These are phyloP conservation scores for Syzygium jambos DNA, from an alignment of 345 rosid species.

Conservation along the genomic window DNA sequence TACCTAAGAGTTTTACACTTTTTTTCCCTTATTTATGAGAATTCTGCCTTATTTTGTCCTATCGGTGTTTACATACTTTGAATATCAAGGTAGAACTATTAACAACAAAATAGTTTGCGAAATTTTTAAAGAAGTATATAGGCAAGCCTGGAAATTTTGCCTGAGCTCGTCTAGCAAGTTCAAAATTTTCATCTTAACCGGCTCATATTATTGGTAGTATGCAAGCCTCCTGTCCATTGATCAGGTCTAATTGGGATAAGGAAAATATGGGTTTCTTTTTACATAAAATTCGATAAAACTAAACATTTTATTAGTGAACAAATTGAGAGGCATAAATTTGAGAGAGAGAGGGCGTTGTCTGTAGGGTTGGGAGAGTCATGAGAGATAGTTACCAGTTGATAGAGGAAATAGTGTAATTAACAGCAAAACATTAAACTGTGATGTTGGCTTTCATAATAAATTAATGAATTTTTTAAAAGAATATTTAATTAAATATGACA, in stretches of 20 bases:
- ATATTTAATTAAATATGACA: background rate
- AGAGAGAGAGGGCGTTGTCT: too few species aligned
- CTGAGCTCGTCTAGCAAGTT: background rate
- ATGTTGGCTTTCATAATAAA: too few species aligned
- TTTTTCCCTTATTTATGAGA: background rate
- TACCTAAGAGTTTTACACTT: background rate
- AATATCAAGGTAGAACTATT: background rate
- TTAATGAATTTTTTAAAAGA: background rate
- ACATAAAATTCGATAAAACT: too few species aligned
- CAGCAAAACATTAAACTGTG: too few species aligned
- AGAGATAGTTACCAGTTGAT: too few species aligned
- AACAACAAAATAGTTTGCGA: background rate
- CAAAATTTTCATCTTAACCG: background rate
- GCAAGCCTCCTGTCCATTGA: background rate
- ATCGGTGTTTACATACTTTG: background rate
- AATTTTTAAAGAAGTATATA: background rate
- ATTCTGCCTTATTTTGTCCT: background rate
- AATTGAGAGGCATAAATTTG: too few species aligned
- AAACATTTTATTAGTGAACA: too few species aligned
- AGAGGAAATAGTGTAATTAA: too few species aligned
- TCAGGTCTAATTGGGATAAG: background rate
- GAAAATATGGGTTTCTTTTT: too few species aligned
- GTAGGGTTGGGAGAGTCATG: too few species aligned
- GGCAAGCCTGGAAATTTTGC: background rate
- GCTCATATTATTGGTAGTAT: background rate